Evolutionary conservation across 805 yeast species (phyloP).

Genomic region (Yarrowia phangngaensis): DNA sequence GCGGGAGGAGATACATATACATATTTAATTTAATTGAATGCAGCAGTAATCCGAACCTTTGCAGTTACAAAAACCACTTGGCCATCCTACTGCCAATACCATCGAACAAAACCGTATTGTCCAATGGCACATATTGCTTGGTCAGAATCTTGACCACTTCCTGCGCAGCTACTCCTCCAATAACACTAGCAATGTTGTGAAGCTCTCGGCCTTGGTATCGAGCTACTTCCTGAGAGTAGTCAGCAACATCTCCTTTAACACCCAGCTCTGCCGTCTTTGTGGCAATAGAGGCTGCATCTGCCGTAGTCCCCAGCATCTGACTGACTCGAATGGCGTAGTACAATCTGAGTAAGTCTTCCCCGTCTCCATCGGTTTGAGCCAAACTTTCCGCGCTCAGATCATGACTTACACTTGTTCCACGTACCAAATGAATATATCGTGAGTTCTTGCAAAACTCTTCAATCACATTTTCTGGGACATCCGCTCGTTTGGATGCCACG

Average conservation of each 20-base stretch:
- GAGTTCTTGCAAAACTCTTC: conserved; percentile 60
- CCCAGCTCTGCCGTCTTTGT: conserved; percentile 4
- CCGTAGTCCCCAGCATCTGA: conserved; percentile 27
- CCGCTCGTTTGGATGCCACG: conserved; percentile 36
- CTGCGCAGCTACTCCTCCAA: conserved; percentile 85
- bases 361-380: conserved; percentile 22
- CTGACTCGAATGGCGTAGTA: conserved; percentile 34
- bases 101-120: conserved; percentile 67
- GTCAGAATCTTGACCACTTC: conserved; percentile 75
- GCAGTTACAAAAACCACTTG: conserved; percentile 31
- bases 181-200: conserved; percentile 59
- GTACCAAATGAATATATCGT: conserved; percentile 48
- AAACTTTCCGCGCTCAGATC: conserved; percentile 27
- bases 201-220: conserved; percentile 45
- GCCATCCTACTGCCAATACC: conserved; percentile 53
- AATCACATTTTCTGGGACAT: conserved; percentile 38
- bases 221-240: conserved; percentile 28
- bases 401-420: conserved; percentile 42
- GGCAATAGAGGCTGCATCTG: background rate
- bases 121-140: conserved; percentile 74
- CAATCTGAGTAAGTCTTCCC: conserved; percentile 30
- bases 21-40: conserved; percentile 13
- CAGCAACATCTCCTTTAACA: conserved; percentile 31
- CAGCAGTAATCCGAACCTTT: too few relatives aligned
- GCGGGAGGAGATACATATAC: background rate